Evolutionary conservation across 352 stramenopile species (phyloP).

Genomic region (Pythium coloratum): DNA sequence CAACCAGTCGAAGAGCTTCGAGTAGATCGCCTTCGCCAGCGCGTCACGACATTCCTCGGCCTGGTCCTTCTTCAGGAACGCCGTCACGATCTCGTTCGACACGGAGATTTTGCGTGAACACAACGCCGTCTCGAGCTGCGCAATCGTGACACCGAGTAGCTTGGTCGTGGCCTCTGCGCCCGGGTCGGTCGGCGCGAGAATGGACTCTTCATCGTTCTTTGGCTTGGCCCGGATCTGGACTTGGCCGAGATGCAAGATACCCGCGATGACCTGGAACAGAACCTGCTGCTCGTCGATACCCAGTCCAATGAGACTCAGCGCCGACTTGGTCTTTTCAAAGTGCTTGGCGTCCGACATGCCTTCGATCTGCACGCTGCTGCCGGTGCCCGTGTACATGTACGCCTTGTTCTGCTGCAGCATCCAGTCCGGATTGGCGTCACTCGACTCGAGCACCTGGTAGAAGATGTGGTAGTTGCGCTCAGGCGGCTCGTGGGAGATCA

Average conservation of each 20-base stretch:
- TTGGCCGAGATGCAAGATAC: slow-evolving; percentile 96
- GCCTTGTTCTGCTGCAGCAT: slow-evolving; percentile 48
- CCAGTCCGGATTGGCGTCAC: slow-evolving; percentile 33
- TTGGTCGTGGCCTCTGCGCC: slow-evolving; percentile 41
- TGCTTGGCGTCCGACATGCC: slow-evolving; percentile 69
- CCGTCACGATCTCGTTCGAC: slow-evolving; percentile 68
- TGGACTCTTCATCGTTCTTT: slow-evolving; percentile 70
- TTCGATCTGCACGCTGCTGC: slow-evolving; percentile 62
- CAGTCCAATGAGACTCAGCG: slow-evolving; percentile 67
- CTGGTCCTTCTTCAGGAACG: slow-evolving; percentile 81
- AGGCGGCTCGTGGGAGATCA: slow-evolving; percentile 66
- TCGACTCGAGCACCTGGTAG: slow-evolving; percentile 50
- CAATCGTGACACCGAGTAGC: slow-evolving; percentile 54
- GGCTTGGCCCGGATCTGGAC: slow-evolving; percentile 85
- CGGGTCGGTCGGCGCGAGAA: slow-evolving; percentile 38
- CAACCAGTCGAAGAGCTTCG: slow-evolving; percentile 96
- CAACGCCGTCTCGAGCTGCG: slow-evolving; percentile 64
- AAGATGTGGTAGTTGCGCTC: slow-evolving; percentile 89
- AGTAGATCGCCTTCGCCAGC: slow-evolving; percentile 96
- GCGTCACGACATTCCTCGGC: slow-evolving; percentile 92
- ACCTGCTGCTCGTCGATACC: slow-evolving; percentile 47
- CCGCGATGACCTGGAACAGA: slow-evolving; percentile 81
- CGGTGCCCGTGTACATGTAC: slow-evolving; percentile 70
- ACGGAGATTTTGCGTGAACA: slow-evolving; percentile 67
- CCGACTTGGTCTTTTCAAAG: slow-evolving; percentile 67